phyloP scores from a whole-genome alignment of 148 eudicot genomes.

The Suaeda aralocaspica region DNA sequence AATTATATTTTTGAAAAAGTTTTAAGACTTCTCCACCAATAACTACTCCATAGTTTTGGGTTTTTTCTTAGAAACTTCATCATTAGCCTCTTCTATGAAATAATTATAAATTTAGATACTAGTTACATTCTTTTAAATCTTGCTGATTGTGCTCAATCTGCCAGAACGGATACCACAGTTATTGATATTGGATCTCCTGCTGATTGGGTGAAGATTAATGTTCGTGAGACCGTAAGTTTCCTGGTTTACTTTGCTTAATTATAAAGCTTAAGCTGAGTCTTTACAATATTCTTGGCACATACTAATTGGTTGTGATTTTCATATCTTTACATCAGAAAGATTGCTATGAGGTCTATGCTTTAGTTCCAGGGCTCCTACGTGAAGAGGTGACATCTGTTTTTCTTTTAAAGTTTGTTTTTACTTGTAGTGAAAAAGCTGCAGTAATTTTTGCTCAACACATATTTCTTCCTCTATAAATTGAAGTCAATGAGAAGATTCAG shows the following conservation, averaged over 20 bases:
- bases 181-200: slow-evolving; percentile 94
- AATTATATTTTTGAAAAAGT: not conserved
- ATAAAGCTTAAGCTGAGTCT: not conserved
- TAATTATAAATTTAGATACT: not conserved
- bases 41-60: not conserved
- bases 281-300: not conserved
- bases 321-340: slow-evolving; percentile 50
- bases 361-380: slow-evolving; percentile 91
- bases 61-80: not conserved
- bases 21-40: not conserved
- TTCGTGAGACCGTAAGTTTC: slow-evolving; percentile 67
- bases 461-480: not conserved
- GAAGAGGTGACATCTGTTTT: slow-evolving; percentile 61
- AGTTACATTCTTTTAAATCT: slow-evolving; percentile 4
- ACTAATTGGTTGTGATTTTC: slow-evolving; percentile 11
- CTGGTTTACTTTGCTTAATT: not conserved
- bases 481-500: no score
- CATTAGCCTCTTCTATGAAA: not conserved
- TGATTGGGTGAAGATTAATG: slow-evolving; percentile 97
- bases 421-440: not conserved
- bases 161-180: slow-evolving; percentile 68
- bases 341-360: slow-evolving; percentile 94
- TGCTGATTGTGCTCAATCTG: slow-evolving; percentile 23
- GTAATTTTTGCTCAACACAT: not conserved
- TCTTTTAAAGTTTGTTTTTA: not conserved